These are phyloP conservation scores for Pleurotus cornucopiae DNA, from an alignment of 768 basidiomycete genomes.

Conservation along the genomic window DNA sequence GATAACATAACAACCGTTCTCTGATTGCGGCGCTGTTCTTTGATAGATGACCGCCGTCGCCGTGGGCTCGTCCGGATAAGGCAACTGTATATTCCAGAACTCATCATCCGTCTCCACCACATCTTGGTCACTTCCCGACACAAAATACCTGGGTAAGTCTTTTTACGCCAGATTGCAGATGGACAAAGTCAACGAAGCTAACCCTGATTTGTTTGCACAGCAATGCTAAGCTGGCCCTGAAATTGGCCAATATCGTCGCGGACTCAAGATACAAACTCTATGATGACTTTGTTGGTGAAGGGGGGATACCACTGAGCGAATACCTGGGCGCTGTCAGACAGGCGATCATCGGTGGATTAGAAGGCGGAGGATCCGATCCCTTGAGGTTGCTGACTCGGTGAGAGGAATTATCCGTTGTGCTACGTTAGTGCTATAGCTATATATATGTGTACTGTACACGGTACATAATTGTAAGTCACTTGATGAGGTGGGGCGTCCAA, in stretches of 20 bases:
- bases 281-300: conserved; percentile 71
- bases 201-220: conserved; percentile 31
- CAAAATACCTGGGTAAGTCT: conserved; percentile 61
- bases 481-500: no score
- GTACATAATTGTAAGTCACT: neutral
- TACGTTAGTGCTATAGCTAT: neutral
- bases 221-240: conserved; percentile 69
- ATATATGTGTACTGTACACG: neutral
- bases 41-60: conserved; percentile 46
- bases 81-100: conserved; percentile 85
- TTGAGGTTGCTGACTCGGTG: conserved; percentile 41
- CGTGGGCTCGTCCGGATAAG: conserved; percentile 78
- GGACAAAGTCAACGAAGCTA: neutral
- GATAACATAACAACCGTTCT: neutral
- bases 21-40: neutral
- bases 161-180: neutral
- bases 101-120: conserved; percentile 81
- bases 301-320: conserved; percentile 58
- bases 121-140: conserved; percentile 61
- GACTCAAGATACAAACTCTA: conserved; percentile 85
- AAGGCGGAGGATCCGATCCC: conserved; percentile 74
- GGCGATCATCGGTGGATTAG: conserved; percentile 68
- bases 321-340: conserved; percentile 74
- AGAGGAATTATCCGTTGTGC: conserved; percentile 48
- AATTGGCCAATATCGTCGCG: conserved; percentile 81